Evolutionary conservation across 441 rosid genomes (phyloP).

Genomic region (Melastoma candidum): DNA sequence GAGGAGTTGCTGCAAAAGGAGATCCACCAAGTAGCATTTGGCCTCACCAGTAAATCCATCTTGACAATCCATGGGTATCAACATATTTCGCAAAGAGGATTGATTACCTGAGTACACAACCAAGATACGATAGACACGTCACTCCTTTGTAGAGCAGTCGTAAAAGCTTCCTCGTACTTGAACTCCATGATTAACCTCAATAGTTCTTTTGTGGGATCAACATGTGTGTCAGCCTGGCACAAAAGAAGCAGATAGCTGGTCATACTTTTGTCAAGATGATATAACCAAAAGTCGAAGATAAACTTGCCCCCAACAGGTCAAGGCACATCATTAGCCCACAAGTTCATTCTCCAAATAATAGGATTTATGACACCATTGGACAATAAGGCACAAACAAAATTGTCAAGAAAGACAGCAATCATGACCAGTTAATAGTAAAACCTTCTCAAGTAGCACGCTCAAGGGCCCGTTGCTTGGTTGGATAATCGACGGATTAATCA

Average conservation of each 20-base stretch:
- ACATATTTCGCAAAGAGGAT: background rate
- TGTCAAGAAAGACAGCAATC: too few relatives aligned
- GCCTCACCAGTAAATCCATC: background rate
- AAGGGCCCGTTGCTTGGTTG: conserved; percentile 46
- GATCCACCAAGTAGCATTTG: background rate
- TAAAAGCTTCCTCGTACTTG: conserved; percentile 69
- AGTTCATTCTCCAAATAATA: too few relatives aligned
- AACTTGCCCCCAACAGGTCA: background rate
- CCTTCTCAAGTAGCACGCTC: conserved; percentile 43
- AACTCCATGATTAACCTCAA: conserved; percentile 46
- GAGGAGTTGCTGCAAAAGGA: background rate
- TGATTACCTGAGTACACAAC: conserved; percentile 64
- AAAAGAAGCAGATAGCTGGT: background rate
- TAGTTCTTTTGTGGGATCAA: conserved; percentile 63
- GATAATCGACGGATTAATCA: conserved; percentile 28
- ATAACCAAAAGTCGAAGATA: too few relatives aligned
- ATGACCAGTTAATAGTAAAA: conserved; percentile 16
- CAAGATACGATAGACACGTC: conserved; percentile 69
- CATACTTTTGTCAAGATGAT: background rate
- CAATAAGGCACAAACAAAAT: background rate
- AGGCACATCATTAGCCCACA: too few relatives aligned
- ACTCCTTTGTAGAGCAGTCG: conserved; percentile 62
- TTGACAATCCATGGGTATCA: background rate
- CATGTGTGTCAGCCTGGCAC: conserved; percentile 36
- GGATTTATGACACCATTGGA: too few relatives aligned